Conservation (phyloP, 2,329 filamentous ascomycete genomes). For the Epicoccum sorghinum region DNA sequence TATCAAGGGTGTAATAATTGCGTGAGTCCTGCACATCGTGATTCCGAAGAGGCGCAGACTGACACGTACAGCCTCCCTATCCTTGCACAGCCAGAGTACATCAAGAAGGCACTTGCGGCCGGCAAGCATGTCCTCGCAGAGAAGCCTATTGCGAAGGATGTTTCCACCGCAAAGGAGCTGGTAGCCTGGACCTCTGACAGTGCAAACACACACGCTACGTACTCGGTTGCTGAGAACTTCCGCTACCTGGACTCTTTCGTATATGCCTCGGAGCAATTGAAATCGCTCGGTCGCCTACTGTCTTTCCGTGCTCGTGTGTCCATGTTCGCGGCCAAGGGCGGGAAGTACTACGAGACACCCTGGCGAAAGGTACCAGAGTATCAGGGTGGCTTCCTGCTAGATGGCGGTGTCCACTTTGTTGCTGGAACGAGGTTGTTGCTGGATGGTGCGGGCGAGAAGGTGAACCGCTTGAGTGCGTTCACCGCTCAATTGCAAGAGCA, state of each 20-base stretch:
- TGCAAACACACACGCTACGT: conserved; percentile 50
- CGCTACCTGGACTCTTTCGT: conserved; percentile 65
- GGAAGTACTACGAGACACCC: conserved; percentile 62
- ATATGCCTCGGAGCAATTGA: conserved; percentile 58
- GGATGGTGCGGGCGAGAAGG: conserved; percentile 49
- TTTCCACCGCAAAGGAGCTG: conserved; percentile 58
- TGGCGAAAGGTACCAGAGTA: conserved; percentile 74
- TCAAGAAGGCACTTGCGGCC: conserved; percentile 64
- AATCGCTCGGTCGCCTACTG: conserved; percentile 60
- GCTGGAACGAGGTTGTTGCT: conserved; percentile 68
- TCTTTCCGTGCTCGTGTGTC: conserved; percentile 60
- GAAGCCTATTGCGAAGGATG: conserved; percentile 70
- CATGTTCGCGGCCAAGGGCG: conserved; percentile 54
- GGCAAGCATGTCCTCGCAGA: conserved; percentile 74
- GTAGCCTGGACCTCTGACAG: conserved; percentile 52
- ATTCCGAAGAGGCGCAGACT: neutral
- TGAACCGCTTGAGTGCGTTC: conserved; percentile 60
- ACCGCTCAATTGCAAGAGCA: conserved; percentile 61
- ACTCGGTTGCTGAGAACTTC: conserved; percentile 72
- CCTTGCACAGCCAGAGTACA: conserved; percentile 62
- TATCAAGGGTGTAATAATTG: conserved; percentile 62
- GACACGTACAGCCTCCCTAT: conserved; percentile 62
- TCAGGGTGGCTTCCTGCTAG: conserved; percentile 78
- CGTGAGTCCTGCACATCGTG: conserved; percentile 40
- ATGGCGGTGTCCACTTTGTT: conserved; percentile 75